phyloP scores from a whole-genome alignment of 1,284 basidiomycete genomes.

The Dichomitus squalens region DNA sequence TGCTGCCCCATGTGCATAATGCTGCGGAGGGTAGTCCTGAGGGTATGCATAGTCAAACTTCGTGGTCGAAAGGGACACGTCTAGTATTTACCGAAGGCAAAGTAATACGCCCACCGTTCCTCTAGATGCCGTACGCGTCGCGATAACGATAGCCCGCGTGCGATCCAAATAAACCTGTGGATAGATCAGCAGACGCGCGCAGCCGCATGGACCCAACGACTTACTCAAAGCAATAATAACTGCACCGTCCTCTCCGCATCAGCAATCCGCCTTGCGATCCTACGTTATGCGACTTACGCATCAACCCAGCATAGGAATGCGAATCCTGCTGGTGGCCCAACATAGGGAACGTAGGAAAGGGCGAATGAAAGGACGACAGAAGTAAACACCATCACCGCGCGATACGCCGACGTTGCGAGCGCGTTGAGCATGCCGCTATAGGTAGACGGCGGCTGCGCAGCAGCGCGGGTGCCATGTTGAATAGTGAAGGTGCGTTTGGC shows the following conservation, averaged over 20 bases:
- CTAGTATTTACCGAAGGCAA: constrained; percentile 66
- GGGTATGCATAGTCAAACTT: background rate
- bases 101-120: constrained; percentile 84
- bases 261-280: background rate
- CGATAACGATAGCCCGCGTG: constrained; percentile 68
- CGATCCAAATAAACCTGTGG: constrained; percentile 75
- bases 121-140: constrained; percentile 74
- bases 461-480: constrained; percentile 61
- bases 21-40: constrained; percentile 65
- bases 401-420: constrained; percentile 77
- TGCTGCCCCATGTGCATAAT: constrained; percentile 70
- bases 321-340: constrained; percentile 64
- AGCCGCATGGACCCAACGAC: constrained; percentile 27
- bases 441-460: constrained; percentile 45
- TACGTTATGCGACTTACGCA: constrained; percentile 59
- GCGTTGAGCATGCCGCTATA: constrained; percentile 73
- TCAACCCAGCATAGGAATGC: constrained; percentile 82
- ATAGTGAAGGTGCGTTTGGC: constrained; percentile 71
- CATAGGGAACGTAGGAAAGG: constrained; percentile 61
- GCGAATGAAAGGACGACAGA: constrained; percentile 71
- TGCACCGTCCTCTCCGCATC: constrained; percentile 31
- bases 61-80: background rate
- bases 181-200: background rate
- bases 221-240: constrained; percentile 89
- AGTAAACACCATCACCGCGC: constrained; percentile 77